phyloP scores from a whole-genome alignment of 805 yeast genomes.

The Teunomyces kruisii region DNA sequence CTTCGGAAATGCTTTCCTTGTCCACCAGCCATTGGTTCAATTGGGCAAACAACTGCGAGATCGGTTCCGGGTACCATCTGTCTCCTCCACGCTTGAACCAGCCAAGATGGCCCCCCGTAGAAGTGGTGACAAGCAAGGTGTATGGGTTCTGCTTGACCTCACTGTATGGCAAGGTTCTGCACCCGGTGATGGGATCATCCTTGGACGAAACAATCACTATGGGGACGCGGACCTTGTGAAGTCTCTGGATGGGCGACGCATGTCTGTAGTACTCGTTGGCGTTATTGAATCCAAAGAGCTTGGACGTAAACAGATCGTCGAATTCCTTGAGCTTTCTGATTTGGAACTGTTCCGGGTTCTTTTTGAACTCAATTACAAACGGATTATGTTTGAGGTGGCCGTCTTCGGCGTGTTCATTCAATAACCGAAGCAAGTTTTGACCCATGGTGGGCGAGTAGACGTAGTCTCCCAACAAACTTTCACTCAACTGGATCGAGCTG shows the following conservation, averaged over 20 bases:
- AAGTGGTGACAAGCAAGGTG: slow-evolving; percentile 54
- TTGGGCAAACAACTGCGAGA: slow-evolving; percentile 33
- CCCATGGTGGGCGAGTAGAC: slow-evolving; percentile 46
- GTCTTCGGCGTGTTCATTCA: slow-evolving; percentile 29
- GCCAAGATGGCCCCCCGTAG: slow-evolving; percentile 73
- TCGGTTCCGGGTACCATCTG: slow-evolving; percentile 42
- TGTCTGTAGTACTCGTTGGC: slow-evolving; percentile 64
- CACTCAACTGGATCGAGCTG: slow-evolving; percentile 44
- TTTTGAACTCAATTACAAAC: slow-evolving; percentile 24
- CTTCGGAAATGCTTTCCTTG: slow-evolving; percentile 9
- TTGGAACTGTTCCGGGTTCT: slow-evolving; percentile 28
- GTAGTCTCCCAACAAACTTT: slow-evolving; percentile 37
- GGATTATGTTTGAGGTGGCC: slow-evolving; percentile 24
- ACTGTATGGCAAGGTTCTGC: slow-evolving; percentile 48
- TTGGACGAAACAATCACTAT: slow-evolving; percentile 55
- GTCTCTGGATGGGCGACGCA: slow-evolving; percentile 59
- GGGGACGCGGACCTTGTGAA: slow-evolving; percentile 60
- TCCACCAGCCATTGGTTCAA: slow-evolving; percentile 28
- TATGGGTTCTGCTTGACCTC: slow-evolving; percentile 59
- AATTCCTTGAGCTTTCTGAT: slow-evolving; percentile 51
- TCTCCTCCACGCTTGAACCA: slow-evolving; percentile 35
- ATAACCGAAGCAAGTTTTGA: slow-evolving; percentile 32
- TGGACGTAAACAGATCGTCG: slow-evolving; percentile 62
- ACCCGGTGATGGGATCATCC: slow-evolving; percentile 69
- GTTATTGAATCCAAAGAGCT: slow-evolving; percentile 59